Evolutionary conservation across 2,329 filamentous ascomycete genomes (phyloP).

Genomic region (Colletotrichum sp.): DNA sequence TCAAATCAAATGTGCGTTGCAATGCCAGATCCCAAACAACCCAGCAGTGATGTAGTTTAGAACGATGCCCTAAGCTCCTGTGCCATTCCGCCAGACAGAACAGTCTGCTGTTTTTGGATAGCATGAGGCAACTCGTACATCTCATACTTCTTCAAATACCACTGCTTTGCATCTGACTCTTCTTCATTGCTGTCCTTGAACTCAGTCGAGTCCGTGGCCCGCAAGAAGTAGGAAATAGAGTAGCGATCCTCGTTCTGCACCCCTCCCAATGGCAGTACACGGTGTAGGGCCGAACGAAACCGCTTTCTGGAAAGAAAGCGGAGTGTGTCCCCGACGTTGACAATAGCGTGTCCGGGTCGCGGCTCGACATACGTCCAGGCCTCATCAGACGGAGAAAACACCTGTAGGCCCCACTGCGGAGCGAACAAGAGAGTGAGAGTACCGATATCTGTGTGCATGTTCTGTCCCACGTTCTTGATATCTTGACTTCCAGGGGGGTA

Average conservation of each 20-base stretch:
- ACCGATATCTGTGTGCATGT: conserved; percentile 32
- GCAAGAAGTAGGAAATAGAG: conserved; percentile 6
- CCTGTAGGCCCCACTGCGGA: conserved; percentile 34
- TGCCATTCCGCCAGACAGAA: not conserved
- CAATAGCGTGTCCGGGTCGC: conserved; percentile 29
- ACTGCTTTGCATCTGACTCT: not conserved
- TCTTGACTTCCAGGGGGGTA: not conserved
- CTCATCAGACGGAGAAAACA: not conserved
- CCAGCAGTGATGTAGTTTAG: not conserved
- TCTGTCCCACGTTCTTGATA: conserved; percentile 22
- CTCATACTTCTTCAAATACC: not conserved
- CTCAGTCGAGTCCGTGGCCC: not conserved
- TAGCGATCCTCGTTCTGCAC: conserved; percentile 1
- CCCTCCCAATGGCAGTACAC: not conserved
- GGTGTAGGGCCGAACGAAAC: conserved; percentile 13
- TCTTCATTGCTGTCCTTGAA: not conserved
- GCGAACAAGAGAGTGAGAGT: conserved; percentile 31
- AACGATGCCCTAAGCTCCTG: not conserved
- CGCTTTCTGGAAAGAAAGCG: conserved; percentile 9
- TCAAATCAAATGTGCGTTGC: not conserved
- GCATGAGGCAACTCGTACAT: not conserved
- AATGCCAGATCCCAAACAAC: not conserved
- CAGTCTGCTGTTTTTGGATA: not conserved
- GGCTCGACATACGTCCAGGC: conserved; percentile 31
- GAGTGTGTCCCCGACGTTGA: conserved; percentile 37